These are phyloP conservation scores for Talaromyces sp. DNA, from an alignment of 2,329 filamentous ascomycete genomes.

Conservation along the genomic window DNA sequence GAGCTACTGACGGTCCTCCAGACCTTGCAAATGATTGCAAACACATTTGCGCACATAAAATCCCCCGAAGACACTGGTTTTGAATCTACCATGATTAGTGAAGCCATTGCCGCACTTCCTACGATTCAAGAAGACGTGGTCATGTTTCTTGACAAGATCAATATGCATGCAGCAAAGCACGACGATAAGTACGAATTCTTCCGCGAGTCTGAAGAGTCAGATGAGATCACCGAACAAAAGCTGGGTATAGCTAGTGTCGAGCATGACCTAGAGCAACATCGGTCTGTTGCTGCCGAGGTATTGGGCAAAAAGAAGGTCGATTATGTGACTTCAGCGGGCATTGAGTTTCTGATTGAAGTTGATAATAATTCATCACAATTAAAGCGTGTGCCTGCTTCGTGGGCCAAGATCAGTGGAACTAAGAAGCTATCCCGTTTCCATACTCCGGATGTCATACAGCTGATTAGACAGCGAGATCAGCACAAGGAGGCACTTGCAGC, in stretches of 20 bases:
- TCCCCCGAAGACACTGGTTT: constrained; percentile 68
- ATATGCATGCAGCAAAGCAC: constrained; percentile 72
- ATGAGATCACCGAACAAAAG: constrained; percentile 84
- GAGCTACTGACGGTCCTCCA: constrained; percentile 84
- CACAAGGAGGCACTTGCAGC: constrained; percentile 90
- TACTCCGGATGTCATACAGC: constrained; percentile 79
- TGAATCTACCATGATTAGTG: constrained; percentile 63
- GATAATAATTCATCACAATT: constrained; percentile 67
- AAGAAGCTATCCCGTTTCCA: constrained; percentile 92
- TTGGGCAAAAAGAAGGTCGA: constrained; percentile 70
- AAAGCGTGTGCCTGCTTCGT: constrained; percentile 86
- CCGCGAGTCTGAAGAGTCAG: constrained; percentile 78
- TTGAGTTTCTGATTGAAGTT: constrained; percentile 93
- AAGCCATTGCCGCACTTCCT: constrained; percentile 72
- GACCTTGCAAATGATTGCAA: constrained; percentile 75
- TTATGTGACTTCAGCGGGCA: constrained; percentile 81
- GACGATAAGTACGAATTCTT: constrained; percentile 97
- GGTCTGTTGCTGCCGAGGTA: constrained; percentile 65
- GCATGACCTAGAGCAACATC: constrained; percentile 78
- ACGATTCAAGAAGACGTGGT: constrained; percentile 70
- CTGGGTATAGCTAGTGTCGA: constrained; percentile 89
- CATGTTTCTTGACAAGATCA: constrained; percentile 78
- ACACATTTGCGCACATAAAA: constrained; percentile 69
- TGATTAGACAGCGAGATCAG: constrained; percentile 85
- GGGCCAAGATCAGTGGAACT: constrained; percentile 91